phyloP scores from a whole-genome alignment of 352 stramenopile species.

The Phytophthora agathidicida region DNA sequence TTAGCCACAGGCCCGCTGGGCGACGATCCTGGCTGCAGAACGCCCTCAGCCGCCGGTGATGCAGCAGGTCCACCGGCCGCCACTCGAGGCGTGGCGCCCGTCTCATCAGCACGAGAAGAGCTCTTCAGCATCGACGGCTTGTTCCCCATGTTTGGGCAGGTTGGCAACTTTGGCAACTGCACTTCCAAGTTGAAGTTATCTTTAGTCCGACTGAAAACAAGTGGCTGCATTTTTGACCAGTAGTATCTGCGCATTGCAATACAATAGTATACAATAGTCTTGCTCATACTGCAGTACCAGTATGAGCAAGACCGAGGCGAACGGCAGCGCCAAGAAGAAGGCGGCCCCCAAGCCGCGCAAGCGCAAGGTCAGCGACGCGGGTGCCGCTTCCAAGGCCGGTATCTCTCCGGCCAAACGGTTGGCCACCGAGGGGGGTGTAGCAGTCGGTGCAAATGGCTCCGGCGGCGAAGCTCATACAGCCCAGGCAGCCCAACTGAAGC shows the following conservation, averaged over 20 bases:
- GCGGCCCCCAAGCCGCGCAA: conserved; percentile 68
- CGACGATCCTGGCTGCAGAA: conserved; percentile 12
- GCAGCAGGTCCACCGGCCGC: conserved; percentile 1
- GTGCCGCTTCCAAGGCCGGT: conserved; percentile 35
- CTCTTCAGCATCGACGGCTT: conserved; percentile 66
- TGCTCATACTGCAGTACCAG: not conserved
- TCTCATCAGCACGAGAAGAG: conserved; percentile 33
- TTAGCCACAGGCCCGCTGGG: conserved; percentile 9
- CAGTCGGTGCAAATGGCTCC: conserved; percentile 3
- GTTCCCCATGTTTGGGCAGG: conserved; percentile 45
- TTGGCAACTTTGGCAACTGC: conserved; percentile 5
- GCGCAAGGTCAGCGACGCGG: conserved; percentile 74
- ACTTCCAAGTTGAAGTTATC: conserved; percentile 28
- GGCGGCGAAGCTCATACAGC: conserved; percentile 10
- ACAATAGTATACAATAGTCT: not conserved
- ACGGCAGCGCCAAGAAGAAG: conserved; percentile 70
- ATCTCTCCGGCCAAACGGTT: conserved; percentile 43
- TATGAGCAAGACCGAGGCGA: conserved; percentile 44
- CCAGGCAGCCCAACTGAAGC: conserved; percentile 56
- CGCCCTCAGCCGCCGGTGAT: conserved; percentile 1
- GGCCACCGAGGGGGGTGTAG: conserved; percentile 8
- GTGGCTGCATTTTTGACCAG: too few species aligned
- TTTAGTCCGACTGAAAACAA: conserved; percentile 11
- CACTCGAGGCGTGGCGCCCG: conserved; percentile 8
- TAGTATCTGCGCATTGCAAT: too few species aligned